Percentiles rank a stretch among this genome's conserved stretches.
phyloP scores from a whole-genome alignment of 345 rosid species.

The Arabis alpina region DNA sequence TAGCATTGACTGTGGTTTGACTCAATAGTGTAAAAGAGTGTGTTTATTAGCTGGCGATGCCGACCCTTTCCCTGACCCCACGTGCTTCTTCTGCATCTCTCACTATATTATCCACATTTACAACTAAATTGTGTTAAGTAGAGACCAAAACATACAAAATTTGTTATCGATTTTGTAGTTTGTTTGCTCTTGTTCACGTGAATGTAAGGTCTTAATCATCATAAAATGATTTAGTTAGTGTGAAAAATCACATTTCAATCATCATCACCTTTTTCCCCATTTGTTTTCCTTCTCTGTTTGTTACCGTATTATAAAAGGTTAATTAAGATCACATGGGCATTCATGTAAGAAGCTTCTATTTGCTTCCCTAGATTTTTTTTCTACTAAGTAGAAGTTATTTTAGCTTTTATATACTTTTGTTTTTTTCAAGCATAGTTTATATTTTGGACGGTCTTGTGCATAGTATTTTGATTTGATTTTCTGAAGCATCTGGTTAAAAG shows the following conservation, averaged over 20 bases:
- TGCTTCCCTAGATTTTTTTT: not conserved
- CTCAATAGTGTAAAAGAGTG: slow-evolving; percentile 42
- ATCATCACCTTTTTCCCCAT: not conserved
- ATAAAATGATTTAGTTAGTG: not conserved
- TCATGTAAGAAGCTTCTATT: slow-evolving; percentile 1
- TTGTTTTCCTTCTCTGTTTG: not conserved
- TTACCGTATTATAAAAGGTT: not conserved
- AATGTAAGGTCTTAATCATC: not conserved
- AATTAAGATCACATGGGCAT: slow-evolving; percentile 11
- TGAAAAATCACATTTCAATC: slow-evolving; percentile 12
- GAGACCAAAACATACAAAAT: not conserved
- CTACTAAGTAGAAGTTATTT: not conserved
- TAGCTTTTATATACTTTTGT: not conserved
- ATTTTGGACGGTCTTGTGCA: not conserved
- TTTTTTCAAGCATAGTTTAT: not conserved
- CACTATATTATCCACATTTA: not conserved
- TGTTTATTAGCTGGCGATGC: slow-evolving; percentile 54
- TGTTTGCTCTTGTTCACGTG: slow-evolving; percentile 12
- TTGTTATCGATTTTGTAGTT: too few relatives aligned
- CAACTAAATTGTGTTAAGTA: not conserved
- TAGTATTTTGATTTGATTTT: not conserved
- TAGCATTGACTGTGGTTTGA: slow-evolving; percentile 42
- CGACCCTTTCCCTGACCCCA: slow-evolving; percentile 49
- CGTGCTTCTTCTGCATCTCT: slow-evolving; percentile 43
- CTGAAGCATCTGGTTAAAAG: not conserved